Evolutionary conservation across 345 rosid species (phyloP).

Genomic region (Eucalyptus globulus): DNA sequence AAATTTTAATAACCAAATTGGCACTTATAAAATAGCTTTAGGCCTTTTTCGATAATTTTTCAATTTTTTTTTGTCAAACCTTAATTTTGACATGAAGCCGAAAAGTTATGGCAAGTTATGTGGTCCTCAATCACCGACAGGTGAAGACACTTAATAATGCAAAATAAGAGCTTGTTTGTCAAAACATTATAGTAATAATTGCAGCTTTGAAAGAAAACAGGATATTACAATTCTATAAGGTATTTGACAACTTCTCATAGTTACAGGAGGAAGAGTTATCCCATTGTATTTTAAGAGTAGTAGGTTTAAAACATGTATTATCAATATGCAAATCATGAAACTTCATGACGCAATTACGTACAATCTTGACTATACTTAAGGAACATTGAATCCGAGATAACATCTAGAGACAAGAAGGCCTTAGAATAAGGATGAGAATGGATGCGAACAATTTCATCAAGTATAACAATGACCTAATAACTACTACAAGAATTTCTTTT

Average conservation of each 20-base stretch:
- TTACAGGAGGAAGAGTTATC: not conserved
- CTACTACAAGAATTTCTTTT: too few relatives aligned
- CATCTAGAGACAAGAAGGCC: not conserved
- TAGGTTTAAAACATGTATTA: not conserved
- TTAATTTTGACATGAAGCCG: not conserved
- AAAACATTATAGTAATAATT: not conserved
- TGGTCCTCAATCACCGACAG: not conserved
- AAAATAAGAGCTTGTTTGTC: not conserved
- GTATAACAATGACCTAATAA: too few relatives aligned
- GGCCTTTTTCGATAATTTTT: not conserved
- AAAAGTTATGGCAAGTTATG: not conserved
- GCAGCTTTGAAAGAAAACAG: not conserved
- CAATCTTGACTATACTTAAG: not conserved
- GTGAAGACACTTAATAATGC: not conserved
- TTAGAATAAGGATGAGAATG: not conserved
- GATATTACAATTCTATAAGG: not conserved
- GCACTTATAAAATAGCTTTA: fast-evolving
- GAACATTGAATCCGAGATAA: not conserved
- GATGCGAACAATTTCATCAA: not conserved
- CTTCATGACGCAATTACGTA: not conserved
- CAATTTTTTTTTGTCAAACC: not conserved
- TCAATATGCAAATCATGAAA: not conserved
- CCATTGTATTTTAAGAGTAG: not conserved
- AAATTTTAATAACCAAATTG: not conserved
- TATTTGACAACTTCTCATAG: not conserved